Evolutionary conservation across 305 asterid genomes (phyloP), one percentile per base, ranked within the genome.

Genomic region (Rubia peregrina): DNA sequence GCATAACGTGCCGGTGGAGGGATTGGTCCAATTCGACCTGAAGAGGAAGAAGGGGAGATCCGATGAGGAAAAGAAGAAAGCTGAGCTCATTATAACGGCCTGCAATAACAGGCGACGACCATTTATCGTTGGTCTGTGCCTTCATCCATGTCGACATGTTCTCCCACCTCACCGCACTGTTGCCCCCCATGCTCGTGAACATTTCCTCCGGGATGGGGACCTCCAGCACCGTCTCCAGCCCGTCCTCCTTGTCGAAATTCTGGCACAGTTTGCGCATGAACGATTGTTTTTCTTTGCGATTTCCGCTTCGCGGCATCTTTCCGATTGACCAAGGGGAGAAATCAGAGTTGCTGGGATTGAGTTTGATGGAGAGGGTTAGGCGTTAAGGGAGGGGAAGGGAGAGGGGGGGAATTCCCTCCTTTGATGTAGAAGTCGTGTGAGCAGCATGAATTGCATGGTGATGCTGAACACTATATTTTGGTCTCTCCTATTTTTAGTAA

Each of bases 151-250:
- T 78, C 2, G 85, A 77, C 97, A 91, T 88, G 65, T 86, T 89
- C 55, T 84, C 90, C 97, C 97, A 91, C n/a, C 96, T 81, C 48
- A 82, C 73, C 42, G 84, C 87, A 73, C 88, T 88, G 71, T 85
- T 88, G 76, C 76, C 84, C 9, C 96, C 96, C 98, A 89, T 91
- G 44, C 87, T 83, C 21, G 80, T 77, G 75, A 89, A 91, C 92
- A 89, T 88, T 67, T 93, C 97, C 78, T 93, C 98, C 19, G 97
- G 97, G 8, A 93, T 83, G 7, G 96, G 95, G 46, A 91, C 96
- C 86, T 93, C 98, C 40, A 91, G 78, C 62, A 91, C 95, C 42
- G 95, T 94, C 84, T 94, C 98, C 66, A 91, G 69, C 9, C 92
- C 98, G 51, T 88, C 95, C 74, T 89, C 93, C 67, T 80, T 80